Evolutionary conservation across 2,329 filamentous ascomycete genomes (phyloP), one percentile per base, ranked within the genome.

Genomic region (Penicillium corylophilum): DNA sequence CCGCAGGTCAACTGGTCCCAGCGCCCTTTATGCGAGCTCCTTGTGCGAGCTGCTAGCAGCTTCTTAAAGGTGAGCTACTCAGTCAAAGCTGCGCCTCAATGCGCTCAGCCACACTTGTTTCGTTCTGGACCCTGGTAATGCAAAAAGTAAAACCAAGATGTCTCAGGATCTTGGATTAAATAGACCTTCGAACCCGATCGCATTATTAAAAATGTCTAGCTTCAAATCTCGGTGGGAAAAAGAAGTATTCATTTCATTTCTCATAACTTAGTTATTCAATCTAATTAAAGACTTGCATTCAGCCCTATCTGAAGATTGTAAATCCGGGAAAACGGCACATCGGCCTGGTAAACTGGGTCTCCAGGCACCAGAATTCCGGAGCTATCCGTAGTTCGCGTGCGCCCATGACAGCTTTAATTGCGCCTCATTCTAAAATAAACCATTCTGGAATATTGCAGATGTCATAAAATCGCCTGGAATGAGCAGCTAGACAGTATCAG

Each of bases 301-400:
- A 38, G 18, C 35, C 16, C 22, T 41, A 26, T 24, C 8, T 41
- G n/a, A n/a, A 16, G 10, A 24, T 22, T 24, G 10, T 8, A 40
- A 35, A 23, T 41, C 23, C 20, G 13, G 33, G 26, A 33, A 29
- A 43, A 10, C 26, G 26, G 26, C 26, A 28, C 26, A 9, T 9
- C 8, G 26, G 26, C 26, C 12, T 28, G 26, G 12, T 12, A 28
- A 28, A 28, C 26, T 28, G 26, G 26, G 26, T 29, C 18, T 57
- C 48, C 51, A 62, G 60, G 60, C 60, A 62, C 56, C 60, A 56
- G 56, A 51, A 51, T 62, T 61, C 43, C 54, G 16, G 26, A 8
- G 15, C 20, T 16, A 44, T 50, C 39, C 16, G 9, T 24, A 2
- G 33, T 38, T 38, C 9, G 9, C 10, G 16, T 20, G 10, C 35